phyloP scores from a whole-genome alignment of 164 flowering plant species.

The Chloranthus sessilifolius region DNA sequence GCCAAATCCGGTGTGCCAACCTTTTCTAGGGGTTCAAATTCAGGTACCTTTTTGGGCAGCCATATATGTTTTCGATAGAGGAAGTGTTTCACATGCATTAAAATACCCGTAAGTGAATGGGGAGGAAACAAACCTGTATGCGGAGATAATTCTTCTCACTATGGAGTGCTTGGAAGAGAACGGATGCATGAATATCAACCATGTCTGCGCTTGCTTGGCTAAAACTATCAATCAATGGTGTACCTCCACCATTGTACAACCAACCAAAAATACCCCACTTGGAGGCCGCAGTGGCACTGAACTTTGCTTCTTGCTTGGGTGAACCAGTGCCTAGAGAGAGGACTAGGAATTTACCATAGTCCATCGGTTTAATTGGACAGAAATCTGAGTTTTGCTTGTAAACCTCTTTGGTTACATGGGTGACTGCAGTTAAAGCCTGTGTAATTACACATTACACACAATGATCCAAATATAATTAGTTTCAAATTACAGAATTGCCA shows the following conservation, averaged over 20 bases:
- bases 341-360: slow-evolving; percentile 13
- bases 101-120: no score
- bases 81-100: no score
- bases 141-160: slow-evolving; percentile 7
- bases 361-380: slow-evolving; percentile 8
- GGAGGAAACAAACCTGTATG: slow-evolving; percentile 4
- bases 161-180: slow-evolving; percentile 12
- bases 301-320: background rate
- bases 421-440: slow-evolving; percentile 9
- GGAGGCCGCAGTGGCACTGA: background rate
- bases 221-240: slow-evolving; percentile 9
- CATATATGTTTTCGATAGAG: no score
- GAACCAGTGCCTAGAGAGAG: slow-evolving; percentile 13
- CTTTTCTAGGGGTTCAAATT: no score
- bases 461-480: background rate
- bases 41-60: no score
- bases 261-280: slow-evolving; percentile 10
- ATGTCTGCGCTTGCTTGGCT: slow-evolving; percentile 12
- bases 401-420: background rate
- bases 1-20: no score
- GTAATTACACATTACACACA: background rate
- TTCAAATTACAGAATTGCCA: no score
- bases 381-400: slow-evolving; percentile 7
- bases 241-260: background rate
- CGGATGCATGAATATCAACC: slow-evolving; percentile 12